Evolutionary conservation across 345 rosid species (phyloP).

Genomic region (Luvunga scandens): DNA sequence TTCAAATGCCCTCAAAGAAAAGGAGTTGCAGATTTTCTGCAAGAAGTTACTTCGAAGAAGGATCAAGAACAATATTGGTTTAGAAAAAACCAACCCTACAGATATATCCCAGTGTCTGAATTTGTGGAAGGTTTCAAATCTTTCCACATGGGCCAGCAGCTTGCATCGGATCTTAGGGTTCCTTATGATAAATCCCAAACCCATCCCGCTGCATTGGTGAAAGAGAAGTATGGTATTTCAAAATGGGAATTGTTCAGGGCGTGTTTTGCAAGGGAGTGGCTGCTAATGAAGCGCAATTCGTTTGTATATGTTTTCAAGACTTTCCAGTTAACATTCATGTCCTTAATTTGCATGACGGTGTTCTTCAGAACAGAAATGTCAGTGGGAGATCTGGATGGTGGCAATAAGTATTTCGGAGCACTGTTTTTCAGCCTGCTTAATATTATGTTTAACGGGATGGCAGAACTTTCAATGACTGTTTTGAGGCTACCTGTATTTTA

Average conservation of each 20-base stretch:
- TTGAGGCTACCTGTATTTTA: constrained; percentile 63
- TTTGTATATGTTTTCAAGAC: constrained; percentile 59
- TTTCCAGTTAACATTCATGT: constrained; percentile 47
- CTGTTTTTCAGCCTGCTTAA: constrained; percentile 53
- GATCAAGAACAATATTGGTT: constrained; percentile 84
- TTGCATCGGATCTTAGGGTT: constrained; percentile 40
- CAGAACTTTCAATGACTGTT: constrained; percentile 59
- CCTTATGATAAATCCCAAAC: constrained; percentile 52
- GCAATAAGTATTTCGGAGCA: constrained; percentile 53
- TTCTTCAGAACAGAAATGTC: constrained; percentile 59
- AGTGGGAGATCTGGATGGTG: constrained; percentile 35
- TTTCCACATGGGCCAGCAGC: constrained; percentile 47
- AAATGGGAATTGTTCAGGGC: constrained; percentile 66
- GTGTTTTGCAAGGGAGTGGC: constrained; percentile 71
- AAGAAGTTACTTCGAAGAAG: constrained; percentile 73
- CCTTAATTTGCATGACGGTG: constrained; percentile 47
- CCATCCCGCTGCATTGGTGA: constrained; percentile 67
- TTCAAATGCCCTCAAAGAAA: constrained; percentile 75
- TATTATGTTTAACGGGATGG: constrained; percentile 70
- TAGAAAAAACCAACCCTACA: constrained; percentile 48
- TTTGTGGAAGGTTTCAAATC: constrained; percentile 48
- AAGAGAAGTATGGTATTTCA: constrained; percentile 62
- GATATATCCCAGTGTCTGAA: constrained; percentile 43
- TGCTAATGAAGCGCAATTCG: constrained; percentile 62
- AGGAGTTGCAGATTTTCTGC: constrained; percentile 76